phyloP scores from a whole-genome alignment of 768 basidiomycete species.

The Infundibulicybe gibba region DNA sequence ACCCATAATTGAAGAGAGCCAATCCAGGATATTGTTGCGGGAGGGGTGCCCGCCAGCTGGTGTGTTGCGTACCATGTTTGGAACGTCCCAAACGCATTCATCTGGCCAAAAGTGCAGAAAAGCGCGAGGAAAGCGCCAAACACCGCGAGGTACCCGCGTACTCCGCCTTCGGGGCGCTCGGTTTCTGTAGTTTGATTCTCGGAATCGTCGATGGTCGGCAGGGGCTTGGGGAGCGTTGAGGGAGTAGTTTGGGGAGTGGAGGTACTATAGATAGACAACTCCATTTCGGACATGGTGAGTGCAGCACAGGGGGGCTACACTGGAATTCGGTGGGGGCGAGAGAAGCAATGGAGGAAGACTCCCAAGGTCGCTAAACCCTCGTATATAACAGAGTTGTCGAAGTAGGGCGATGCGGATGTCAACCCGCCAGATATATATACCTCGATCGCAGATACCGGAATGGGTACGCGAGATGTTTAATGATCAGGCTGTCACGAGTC shows the following conservation, averaged over 20 bases:
- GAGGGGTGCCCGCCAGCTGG: conserved; percentile 45
- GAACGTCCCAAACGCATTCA: conserved; percentile 71
- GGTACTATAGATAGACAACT: too few relatives aligned
- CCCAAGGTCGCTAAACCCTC: conserved; percentile 1
- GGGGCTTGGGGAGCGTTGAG: background rate
- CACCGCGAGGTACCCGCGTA: conserved; percentile 44
- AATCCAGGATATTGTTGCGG: conserved; percentile 67
- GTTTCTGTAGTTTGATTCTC: too few relatives aligned
- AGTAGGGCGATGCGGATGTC: too few relatives aligned
- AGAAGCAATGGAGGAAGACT: conserved; percentile 21
- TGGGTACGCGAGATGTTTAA: too few relatives aligned
- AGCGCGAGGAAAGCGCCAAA: conserved; percentile 63
- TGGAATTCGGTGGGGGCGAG: conserved; percentile 24
- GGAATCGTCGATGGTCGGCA: background rate
- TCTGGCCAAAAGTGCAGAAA: conserved; percentile 69
- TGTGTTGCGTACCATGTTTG: conserved; percentile 64
- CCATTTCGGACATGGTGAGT: too few relatives aligned
- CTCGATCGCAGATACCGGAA: conserved; percentile 20
- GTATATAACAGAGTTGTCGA: too few relatives aligned
- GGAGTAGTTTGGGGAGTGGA: background rate
- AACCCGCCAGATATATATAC: too few relatives aligned
- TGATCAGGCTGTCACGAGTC: too few relatives aligned
- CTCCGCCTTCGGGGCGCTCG: conserved; percentile 23
- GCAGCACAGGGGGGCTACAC: too few relatives aligned
- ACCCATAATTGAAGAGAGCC: conserved; percentile 66